Evolutionary conservation across 106 monocot genomes (phyloP).

Genomic region (Alisma plantagoaquatica): DNA sequence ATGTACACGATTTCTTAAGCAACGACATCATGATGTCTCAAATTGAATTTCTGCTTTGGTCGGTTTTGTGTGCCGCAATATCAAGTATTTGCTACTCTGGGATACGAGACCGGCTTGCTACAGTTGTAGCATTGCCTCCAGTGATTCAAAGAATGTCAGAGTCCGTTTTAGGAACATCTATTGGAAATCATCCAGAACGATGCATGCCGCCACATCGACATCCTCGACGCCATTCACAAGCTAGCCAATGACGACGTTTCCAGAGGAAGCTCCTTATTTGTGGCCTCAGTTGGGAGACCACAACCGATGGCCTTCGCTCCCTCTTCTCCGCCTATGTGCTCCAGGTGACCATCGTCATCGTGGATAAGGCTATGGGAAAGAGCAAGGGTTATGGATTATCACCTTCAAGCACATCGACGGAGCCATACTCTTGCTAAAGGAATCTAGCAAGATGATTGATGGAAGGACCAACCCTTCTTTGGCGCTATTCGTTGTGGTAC

Average conservation of each 20-base stretch:
- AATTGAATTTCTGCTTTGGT: no score
- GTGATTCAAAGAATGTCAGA: no score
- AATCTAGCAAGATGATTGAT: slow-evolving; percentile 24
- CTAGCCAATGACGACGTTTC: slow-evolving; percentile 14
- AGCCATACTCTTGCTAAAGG: slow-evolving; percentile 10
- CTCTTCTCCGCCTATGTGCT: slow-evolving; percentile 16
- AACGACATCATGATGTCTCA: no score
- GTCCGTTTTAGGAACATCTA: slow-evolving; percentile 1
- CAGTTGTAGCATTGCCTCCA: no score
- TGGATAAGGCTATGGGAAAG: slow-evolving; percentile 17
- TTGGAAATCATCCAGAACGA: background rate
- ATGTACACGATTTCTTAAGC: no score
- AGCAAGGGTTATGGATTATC: slow-evolving; percentile 35
- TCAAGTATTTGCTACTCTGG: no score
- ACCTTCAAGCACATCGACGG: slow-evolving; percentile 15
- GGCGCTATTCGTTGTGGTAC: no score
- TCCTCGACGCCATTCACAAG: slow-evolving; percentile 1
- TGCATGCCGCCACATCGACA: background rate
- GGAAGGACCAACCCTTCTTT: no score
- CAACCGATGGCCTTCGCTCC: slow-evolving; percentile 12
- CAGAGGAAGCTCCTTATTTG: slow-evolving; percentile 28
- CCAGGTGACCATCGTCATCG: slow-evolving; percentile 18
- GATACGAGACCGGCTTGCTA: no score
- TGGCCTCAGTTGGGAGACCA: slow-evolving; percentile 22
- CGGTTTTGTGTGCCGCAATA: no score